A percentile compares a stretch with the other conserved stretches of the same genome.
Evolutionary conservation across 176 grass and related monocot species (phyloP).

Genomic region (Aegilops sharonensis): DNA sequence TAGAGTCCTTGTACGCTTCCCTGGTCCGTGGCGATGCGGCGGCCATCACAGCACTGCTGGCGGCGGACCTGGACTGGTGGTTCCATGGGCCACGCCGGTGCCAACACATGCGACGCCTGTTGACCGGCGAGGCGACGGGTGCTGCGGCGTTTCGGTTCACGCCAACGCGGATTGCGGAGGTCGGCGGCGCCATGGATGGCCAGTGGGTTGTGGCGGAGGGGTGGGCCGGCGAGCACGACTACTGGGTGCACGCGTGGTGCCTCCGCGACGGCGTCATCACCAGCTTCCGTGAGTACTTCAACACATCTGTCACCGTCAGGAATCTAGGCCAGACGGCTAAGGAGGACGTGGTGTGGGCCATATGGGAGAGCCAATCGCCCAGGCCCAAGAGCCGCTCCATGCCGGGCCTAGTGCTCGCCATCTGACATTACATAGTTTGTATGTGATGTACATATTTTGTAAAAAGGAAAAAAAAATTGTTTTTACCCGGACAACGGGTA

Average conservation of each 20-base stretch:
- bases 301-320: conserved; percentile 34
- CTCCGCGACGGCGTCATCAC: conserved; percentile 33
- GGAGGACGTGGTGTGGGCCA: background rate
- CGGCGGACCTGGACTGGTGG: conserved; percentile 45
- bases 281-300: conserved; percentile 50
- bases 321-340: background rate
- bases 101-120: conserved; percentile 35
- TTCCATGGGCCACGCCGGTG: conserved; percentile 53
- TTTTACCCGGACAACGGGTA: no score
- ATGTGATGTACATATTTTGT: background rate
- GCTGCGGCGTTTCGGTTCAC: background rate
- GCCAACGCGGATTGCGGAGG: background rate
- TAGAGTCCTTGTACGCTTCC: conserved; percentile 38
- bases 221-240: conserved; percentile 22
- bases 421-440: background rate
- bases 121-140: conserved; percentile 21
- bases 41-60: background rate
- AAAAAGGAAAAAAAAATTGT: no score
- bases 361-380: conserved; percentile 32
- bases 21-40: conserved; percentile 11
- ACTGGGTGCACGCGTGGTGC: conserved; percentile 54
- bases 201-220: background rate
- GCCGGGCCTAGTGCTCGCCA: conserved; percentile 36
- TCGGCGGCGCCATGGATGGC: background rate
- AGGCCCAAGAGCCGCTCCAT: background rate